Conservation (phyloP, 345 rosid species). For the Carallia pectinifolia region DNA sequence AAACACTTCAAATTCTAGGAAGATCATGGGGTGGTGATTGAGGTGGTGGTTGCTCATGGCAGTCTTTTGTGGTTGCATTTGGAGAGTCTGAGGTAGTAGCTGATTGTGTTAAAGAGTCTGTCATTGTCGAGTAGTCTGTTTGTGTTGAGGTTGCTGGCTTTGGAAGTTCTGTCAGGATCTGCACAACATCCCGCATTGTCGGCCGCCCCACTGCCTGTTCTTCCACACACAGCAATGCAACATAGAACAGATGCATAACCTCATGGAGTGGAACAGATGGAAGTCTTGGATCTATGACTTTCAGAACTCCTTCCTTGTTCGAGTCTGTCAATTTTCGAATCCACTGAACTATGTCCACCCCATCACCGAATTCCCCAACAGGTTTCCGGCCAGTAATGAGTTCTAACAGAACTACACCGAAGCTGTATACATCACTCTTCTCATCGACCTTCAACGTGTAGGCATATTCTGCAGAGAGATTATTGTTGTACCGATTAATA, state of each 20-base stretch:
- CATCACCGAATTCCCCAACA: conserved; percentile 96
- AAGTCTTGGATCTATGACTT: conserved; percentile 81
- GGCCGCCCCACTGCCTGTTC: conserved; percentile 97
- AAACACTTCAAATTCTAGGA: conserved; percentile 55
- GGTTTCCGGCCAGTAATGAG: conserved; percentile 84
- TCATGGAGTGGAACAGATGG: conserved; percentile 78
- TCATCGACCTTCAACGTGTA: conserved; percentile 95
- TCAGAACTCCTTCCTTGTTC: conserved; percentile 72
- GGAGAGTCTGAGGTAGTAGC: conserved; percentile 39
- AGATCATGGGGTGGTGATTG: conserved; percentile 53
- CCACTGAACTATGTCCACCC: conserved; percentile 98
- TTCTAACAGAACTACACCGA: conserved; percentile 86
- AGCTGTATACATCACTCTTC: conserved; percentile 98
- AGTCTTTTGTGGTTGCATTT: conserved; percentile 22
- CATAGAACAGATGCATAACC: conserved; percentile 91
- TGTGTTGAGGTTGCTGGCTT: conserved; percentile 51
- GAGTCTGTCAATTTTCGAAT: conserved; percentile 85
- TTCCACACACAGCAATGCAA: conserved; percentile 94
- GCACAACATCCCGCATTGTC: conserved; percentile 96
- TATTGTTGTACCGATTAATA: conserved; percentile 15
- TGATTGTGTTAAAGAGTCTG: conserved; percentile 21
- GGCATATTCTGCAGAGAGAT: conserved; percentile 69
- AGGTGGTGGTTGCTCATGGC: conserved; percentile 36
- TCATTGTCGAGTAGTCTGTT: conserved; percentile 30
- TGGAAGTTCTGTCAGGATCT: conserved; percentile 90